Base-by-base conservation (phyloP, 257 asterid genomes). In the Nicotiana sylvestris region DNA sequence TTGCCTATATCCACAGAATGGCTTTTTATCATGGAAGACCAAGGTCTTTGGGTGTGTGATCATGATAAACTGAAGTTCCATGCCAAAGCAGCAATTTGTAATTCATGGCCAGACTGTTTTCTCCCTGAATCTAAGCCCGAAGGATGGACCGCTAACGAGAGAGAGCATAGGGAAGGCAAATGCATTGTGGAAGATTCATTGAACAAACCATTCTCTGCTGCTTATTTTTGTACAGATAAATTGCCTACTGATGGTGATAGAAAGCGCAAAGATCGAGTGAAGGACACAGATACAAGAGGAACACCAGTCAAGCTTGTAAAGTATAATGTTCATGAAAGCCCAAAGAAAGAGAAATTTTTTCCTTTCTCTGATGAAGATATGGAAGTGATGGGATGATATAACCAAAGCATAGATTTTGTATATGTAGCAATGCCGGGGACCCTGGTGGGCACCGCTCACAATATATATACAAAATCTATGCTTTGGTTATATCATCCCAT, bases 251-350 rank as follows among this genome's bases (percentile, higher is more conserved):
- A 85, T 33, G 84, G 85, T 29, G 82, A 88, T 32, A 89, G 88
- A 76, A 93, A 93, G 65, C 98, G 95, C 58, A 92, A 93, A 85
- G 94, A 72, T 12, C 25, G 87, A 83, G 83, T 83, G 81, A 33
- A 46, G 62, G 78, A 69, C 77, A 83, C 81, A 39, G 89, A 87
- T 49, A 46, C 53, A 5, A 81, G 65, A 8, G 94, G 88, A 85
- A 78, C 86, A 11, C 81, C 76, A 30, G 64, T 80, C 49, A 92
- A 92, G 91, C 90, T 84, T 83, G 68, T 84, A 15, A 93, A 88
- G 92, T 88, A 81, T 2, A 82, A 85, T 56, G 69, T 66, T 74
- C 81, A 55, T 56, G 91, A 86, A 69, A 76, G 61, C 83, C 65
- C 84, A 37, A 60, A 66, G 21, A 79, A 82, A n/a, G 78, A 43